Conservation (phyloP, 1,139 yeast species). For the Magnusiomyces clavatus region DNA sequence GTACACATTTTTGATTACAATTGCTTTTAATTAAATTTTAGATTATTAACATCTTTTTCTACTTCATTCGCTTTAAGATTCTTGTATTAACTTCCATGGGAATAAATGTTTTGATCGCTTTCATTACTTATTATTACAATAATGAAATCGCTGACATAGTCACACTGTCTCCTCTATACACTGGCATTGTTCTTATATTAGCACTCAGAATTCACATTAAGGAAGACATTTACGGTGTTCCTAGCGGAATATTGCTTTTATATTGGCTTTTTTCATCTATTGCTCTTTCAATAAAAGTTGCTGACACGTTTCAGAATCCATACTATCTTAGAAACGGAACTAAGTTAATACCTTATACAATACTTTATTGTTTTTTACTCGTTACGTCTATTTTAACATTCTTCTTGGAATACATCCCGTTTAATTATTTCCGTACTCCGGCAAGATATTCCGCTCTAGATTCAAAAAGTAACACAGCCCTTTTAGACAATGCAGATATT, state of each 20-base stretch:
- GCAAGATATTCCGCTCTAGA: slow-evolving; percentile 5
- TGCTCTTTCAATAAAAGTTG: slow-evolving; percentile 40
- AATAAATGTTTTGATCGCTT: slow-evolving; percentile 14
- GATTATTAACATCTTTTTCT: slow-evolving; percentile 36
- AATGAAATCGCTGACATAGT: too few species aligned
- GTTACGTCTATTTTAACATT: slow-evolving; percentile 6
- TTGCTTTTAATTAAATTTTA: too few species aligned
- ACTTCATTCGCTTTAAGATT: slow-evolving; percentile 17
- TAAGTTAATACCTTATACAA: slow-evolving; percentile 5
- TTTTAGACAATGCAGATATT: slow-evolving; percentile 60
- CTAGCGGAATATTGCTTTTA: slow-evolving; percentile 57
- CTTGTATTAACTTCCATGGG: slow-evolving; percentile 18
- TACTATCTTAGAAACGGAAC: neutral
- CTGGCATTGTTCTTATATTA: slow-evolving; percentile 38
- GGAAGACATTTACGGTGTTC: slow-evolving; percentile 58
- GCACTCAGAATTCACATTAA: slow-evolving; percentile 54
- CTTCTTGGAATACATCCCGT: slow-evolving; percentile 12
- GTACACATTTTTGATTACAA: neutral
- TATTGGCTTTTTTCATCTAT: slow-evolving; percentile 60
- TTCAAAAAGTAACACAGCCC: slow-evolving; percentile 11
- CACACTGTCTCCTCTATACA: slow-evolving; percentile 33
- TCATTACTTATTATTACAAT: slow-evolving; percentile 9
- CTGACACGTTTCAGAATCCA: slow-evolving; percentile 16
- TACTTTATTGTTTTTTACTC: slow-evolving; percentile 10
- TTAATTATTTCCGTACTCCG: slow-evolving; percentile 12